Evolutionary conservation across 257 asterid species (phyloP).

Genomic region (Gentiana straminea): DNA sequence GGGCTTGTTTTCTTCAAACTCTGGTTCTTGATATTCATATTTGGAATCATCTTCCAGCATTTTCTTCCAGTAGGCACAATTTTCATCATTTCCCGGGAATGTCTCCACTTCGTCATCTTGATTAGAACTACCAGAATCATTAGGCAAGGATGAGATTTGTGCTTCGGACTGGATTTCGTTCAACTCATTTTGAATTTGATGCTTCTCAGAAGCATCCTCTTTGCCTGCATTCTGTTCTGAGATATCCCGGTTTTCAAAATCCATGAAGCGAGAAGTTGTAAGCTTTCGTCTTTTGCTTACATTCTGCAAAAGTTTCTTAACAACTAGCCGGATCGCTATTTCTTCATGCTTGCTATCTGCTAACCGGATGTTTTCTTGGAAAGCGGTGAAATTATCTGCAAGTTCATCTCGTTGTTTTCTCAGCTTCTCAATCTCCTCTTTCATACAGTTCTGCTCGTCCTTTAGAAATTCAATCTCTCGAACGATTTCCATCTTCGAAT

Average conservation of each 20-base stretch:
- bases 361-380: slow-evolving; percentile 6
- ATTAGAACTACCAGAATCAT: slow-evolving; percentile 14
- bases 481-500: slow-evolving; percentile 7
- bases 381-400: slow-evolving; percentile 12
- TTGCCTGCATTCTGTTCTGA: slow-evolving; percentile 1
- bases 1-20: slow-evolving; percentile 11
- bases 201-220: slow-evolving; percentile 1
- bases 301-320: slow-evolving; percentile 12
- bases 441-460: slow-evolving; percentile 24
- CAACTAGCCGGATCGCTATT: slow-evolving; percentile 5
- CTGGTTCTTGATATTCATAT: slow-evolving; percentile 4
- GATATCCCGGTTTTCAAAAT: too few relatives aligned
- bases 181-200: slow-evolving; percentile 8
- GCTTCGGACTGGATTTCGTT: slow-evolving; percentile 2
- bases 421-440: slow-evolving; percentile 20
- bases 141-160: slow-evolving; percentile 11
- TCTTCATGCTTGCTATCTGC: slow-evolving; percentile 6
- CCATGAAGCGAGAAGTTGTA: background rate
- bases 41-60: slow-evolving; percentile 21
- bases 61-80: slow-evolving; percentile 21
- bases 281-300: slow-evolving; percentile 10
- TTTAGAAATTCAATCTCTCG: slow-evolving; percentile 15
- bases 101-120: slow-evolving; percentile 5
- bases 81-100: slow-evolving; percentile 10
- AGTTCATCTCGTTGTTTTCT: slow-evolving; percentile 13